Conservation (phyloP, 2,329 filamentous ascomycete species). For the Colletotrichum trifolii region DNA sequence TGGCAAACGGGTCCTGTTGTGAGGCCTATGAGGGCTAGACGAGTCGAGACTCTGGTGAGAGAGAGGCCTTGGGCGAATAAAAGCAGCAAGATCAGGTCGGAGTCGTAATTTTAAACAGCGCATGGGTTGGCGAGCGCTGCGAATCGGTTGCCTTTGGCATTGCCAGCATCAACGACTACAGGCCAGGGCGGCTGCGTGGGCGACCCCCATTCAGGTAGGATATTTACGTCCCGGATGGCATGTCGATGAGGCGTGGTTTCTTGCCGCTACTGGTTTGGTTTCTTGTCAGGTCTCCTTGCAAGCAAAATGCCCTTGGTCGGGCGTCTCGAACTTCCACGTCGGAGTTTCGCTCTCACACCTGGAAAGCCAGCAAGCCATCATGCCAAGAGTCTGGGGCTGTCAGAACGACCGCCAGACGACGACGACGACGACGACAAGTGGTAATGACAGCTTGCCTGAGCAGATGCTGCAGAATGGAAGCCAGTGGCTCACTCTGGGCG, state of each 20-base stretch:
- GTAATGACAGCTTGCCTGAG: constrained; percentile 12
- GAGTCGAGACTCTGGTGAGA: constrained; percentile 31
- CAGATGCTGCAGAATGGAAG: constrained; percentile 4
- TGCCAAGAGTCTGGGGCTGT: constrained; percentile 18
- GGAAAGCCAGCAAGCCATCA: neutral
- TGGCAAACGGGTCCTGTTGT: constrained; percentile 16
- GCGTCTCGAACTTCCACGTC: too few relatives aligned
- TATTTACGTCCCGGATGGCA: neutral
- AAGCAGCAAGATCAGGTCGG: constrained; percentile 23
- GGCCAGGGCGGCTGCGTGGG: neutral
- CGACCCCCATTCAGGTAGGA: constrained; percentile 2
- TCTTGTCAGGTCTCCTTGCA: neutral
- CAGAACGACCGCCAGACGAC: neutral
- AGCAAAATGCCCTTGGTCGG: too few relatives aligned
- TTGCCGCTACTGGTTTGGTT: neutral
- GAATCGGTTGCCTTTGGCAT: neutral
- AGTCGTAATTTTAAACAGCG: constrained; percentile 33
- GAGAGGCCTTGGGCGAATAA: constrained; percentile 3
- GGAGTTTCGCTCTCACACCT: neutral
- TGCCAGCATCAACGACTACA: neutral
- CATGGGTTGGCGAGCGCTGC: constrained; percentile 30
- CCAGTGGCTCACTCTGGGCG: neutral
- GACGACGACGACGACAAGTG: constrained; percentile 14
- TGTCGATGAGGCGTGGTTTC: neutral
- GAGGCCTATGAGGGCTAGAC: constrained; percentile 23